Base-by-base conservation (phyloP, 768 basidiomycete species). In the Stropharia rugosoannulata region DNA sequence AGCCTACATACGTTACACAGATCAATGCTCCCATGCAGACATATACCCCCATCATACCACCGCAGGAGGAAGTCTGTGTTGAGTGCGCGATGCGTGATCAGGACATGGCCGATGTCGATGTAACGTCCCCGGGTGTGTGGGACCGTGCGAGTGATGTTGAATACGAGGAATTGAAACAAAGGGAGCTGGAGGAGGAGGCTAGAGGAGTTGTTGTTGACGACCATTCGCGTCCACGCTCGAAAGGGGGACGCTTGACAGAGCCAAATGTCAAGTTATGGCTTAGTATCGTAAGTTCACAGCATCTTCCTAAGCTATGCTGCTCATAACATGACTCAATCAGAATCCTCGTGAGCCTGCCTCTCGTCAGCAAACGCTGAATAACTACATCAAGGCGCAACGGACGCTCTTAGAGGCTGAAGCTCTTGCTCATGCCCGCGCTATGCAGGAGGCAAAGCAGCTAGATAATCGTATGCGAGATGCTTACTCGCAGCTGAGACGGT, bases 81-180 rank as follows among this genome's bases (percentile, higher is more conserved):
- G 97, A 98, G 70, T 99, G 97, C 67, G 89, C 97, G 55, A 98
- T 98, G 95, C 87, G 97, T 32, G 97, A 99, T 70, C 85, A 96
- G 66, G 97, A 99, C 68, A 93, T 99, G 90, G 93, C 88, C 8
- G 95, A 97, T 68, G 93, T 99, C 22, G 83, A 91, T 68, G 97
- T 97, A 18, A 82, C 86, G 3, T 84, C 86, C 27, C 84, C 87
- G 9, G 93, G 94, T 1, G 81, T 90, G 7, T 99, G 97, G 97
- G 93, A 91, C 0, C 80, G 97, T 38, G 88, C 88, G 59, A 95
- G 93, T 66, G 96, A 99, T 66, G 83, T 78, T 10, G 75, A 81
- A 29, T 96, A 81, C 54, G 83, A 91, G 38, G 95, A 98, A 39
- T 74, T 95, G 19, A 74, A 86, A 57, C 74, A 78, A 57, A 77